Conservation (phyloP, 495 filamentous ascomycete species). For the Cercophora samala region DNA sequence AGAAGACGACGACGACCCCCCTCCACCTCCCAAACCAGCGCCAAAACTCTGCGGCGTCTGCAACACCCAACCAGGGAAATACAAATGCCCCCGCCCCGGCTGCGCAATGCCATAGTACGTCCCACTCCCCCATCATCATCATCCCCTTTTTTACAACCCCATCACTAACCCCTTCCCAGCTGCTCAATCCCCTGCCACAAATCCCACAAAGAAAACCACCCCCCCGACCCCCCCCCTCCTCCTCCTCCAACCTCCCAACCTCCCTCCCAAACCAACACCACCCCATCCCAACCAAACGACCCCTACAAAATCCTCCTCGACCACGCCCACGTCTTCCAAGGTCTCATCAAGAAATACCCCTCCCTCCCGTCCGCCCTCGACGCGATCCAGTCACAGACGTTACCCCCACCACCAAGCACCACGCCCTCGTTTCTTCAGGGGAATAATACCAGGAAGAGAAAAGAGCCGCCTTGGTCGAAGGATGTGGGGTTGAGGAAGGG, state of each 20-base stretch:
- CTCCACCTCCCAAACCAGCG: slow-evolving; percentile 16
- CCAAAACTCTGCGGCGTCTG: slow-evolving; percentile 56
- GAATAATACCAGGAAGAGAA: not conserved
- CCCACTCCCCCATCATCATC: not conserved
- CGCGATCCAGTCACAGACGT: slow-evolving; percentile 42
- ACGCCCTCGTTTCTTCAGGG: slow-evolving; percentile 1
- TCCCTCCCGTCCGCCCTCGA: slow-evolving; percentile 47
- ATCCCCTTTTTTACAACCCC: not conserved
- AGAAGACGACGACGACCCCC: not conserved
- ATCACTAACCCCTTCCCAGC: slow-evolving; percentile 36
- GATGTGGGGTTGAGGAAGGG: slow-evolving; percentile 42
- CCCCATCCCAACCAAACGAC: slow-evolving; percentile 17
- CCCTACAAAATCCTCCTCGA: slow-evolving; percentile 41
- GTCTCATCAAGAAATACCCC: slow-evolving; percentile 53
- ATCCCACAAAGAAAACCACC: slow-evolving; percentile 54
- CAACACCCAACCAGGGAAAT: slow-evolving; percentile 54
- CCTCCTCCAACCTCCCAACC: slow-evolving; percentile 10
- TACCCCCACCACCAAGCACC: not conserved
- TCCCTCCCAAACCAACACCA: slow-evolving; percentile 12
- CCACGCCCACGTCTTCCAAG: slow-evolving; percentile 44
- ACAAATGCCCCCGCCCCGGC: slow-evolving; percentile 56
- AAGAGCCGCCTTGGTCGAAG: slow-evolving; percentile 34
- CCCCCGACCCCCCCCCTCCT: slow-evolving; percentile 18
- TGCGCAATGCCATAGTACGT: slow-evolving; percentile 62
- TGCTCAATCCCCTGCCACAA: slow-evolving; percentile 69